Evolutionary conservation across 768 basidiomycete species (phyloP).

Genomic region (Macrolepiota albuminosa): DNA sequence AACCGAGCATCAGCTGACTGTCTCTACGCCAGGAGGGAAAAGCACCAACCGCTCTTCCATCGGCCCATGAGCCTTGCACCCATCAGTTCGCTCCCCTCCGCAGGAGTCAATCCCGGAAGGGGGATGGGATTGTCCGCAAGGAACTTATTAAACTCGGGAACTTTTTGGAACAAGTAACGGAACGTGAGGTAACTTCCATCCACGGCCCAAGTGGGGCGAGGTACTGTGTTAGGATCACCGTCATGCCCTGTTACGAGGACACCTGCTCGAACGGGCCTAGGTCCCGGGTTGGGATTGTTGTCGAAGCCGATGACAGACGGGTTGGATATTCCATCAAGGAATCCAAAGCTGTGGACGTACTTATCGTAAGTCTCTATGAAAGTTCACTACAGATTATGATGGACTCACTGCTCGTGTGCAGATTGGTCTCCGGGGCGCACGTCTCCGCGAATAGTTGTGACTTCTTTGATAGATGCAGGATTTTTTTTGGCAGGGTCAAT

Average conservation of each 20-base stretch:
- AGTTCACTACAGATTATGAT: not conserved
- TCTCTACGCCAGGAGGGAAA: not conserved
- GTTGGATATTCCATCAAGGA: slow-evolving; percentile 48
- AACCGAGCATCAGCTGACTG: not conserved
- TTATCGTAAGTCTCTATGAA: not conserved
- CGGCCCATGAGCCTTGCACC: slow-evolving; percentile 51
- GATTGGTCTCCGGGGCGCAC: slow-evolving; percentile 38
- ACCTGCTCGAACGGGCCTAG: slow-evolving; percentile 34
- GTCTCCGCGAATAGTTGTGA: slow-evolving; percentile 32
- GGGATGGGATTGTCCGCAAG: slow-evolving; percentile 34
- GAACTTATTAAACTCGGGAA: slow-evolving; percentile 48
- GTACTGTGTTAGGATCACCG: slow-evolving; percentile 26
- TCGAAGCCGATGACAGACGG: slow-evolving; percentile 40
- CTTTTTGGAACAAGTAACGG: slow-evolving; percentile 46
- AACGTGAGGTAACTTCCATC: slow-evolving; percentile 52
- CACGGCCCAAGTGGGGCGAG: slow-evolving; percentile 37
- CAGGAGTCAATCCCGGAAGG: slow-evolving; percentile 26
- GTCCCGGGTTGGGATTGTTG: slow-evolving; percentile 29
- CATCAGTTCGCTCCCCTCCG: slow-evolving; percentile 43
- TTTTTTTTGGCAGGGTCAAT: slow-evolving; percentile 12
- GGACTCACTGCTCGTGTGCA: slow-evolving; percentile 44
- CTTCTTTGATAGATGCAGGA: slow-evolving; percentile 31
- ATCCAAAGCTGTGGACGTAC: slow-evolving; percentile 37
- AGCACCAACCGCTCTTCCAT: slow-evolving; percentile 46
- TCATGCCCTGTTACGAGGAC: slow-evolving; percentile 39